Evolutionary conservation across 768 basidiomycete species (phyloP).

Genomic region (Rhizopogon rudus): DNA sequence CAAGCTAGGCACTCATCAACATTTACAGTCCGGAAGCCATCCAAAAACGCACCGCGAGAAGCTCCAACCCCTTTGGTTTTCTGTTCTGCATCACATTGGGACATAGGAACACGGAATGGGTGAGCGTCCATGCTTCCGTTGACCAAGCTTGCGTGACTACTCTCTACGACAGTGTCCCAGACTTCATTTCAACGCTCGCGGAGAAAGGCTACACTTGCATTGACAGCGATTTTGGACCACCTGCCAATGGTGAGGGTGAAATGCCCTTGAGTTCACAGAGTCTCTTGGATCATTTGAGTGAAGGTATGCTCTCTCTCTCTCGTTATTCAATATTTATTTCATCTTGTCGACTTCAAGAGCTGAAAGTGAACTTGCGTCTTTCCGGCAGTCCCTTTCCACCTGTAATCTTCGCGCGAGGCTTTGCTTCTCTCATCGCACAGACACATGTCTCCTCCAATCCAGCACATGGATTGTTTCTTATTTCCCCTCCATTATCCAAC

Average conservation of each 20-base stretch:
- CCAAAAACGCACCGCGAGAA: slow-evolving; percentile 38
- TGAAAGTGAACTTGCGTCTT: slow-evolving; percentile 37
- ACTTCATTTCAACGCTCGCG: slow-evolving; percentile 35
- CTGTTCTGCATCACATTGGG: slow-evolving; percentile 44
- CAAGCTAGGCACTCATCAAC: slow-evolving; percentile 18
- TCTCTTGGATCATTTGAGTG: slow-evolving; percentile 36
- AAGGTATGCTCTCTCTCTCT: not conserved
- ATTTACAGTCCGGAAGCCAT: slow-evolving; percentile 33
- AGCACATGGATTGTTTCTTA: slow-evolving; percentile 55
- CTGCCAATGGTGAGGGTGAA: not conserved
- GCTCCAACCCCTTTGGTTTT: slow-evolving; percentile 51
- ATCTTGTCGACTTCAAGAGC: slow-evolving; percentile 25
- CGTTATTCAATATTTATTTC: not conserved
- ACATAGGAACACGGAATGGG: slow-evolving; percentile 33
- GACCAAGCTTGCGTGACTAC: not conserved
- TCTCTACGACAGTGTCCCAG: slow-evolving; percentile 25
- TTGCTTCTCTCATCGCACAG: slow-evolving; percentile 54
- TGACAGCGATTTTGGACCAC: slow-evolving; percentile 34
- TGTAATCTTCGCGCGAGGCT: slow-evolving; percentile 46
- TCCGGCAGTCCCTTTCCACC: slow-evolving; percentile 51
- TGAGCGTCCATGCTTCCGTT: slow-evolving; percentile 14
- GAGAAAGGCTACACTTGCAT: slow-evolving; percentile 47
- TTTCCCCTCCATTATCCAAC: slow-evolving; percentile 48
- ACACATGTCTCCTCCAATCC: slow-evolving; percentile 67
- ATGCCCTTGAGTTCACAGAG: slow-evolving; percentile 7